Percentiles rank a stretch among this genome's conserved stretches.
Evolutionary conservation across 257 asterid genomes (phyloP).

Genomic region (Vinca minor): DNA sequence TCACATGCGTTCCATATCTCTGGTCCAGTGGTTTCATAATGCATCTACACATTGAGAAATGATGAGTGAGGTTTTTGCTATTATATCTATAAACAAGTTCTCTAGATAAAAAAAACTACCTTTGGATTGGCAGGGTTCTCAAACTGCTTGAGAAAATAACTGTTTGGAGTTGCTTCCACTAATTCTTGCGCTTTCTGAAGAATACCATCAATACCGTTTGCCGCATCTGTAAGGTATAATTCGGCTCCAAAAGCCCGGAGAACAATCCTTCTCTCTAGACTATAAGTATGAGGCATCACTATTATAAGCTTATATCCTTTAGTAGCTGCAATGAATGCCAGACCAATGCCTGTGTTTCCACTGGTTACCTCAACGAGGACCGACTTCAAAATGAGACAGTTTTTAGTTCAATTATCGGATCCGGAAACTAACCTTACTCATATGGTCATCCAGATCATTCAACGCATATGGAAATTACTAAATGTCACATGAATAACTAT

Average conservation of each 20-base stretch:
- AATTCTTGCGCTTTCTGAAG: slow-evolving; percentile 31
- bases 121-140: slow-evolving; percentile 43
- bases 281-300: slow-evolving; percentile 33
- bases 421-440: not conserved
- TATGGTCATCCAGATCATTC: not conserved
- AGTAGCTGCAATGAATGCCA: slow-evolving; percentile 36
- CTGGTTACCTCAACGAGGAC: slow-evolving; percentile 38
- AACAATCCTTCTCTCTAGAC: slow-evolving; percentile 38
- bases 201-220: slow-evolving; percentile 27
- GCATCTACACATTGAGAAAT: slow-evolving; percentile 22
- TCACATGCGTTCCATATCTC: slow-evolving; percentile 37
- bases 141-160: slow-evolving; percentile 31
- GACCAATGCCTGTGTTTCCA: slow-evolving; percentile 48
- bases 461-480: not conserved
- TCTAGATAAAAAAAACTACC: slow-evolving; percentile 18
- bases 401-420: not conserved
- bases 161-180: slow-evolving; percentile 27
- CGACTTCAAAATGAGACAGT: slow-evolving; percentile 23
- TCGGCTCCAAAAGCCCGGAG: slow-evolving; percentile 43
- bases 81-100: not conserved
- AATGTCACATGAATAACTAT: not conserved
- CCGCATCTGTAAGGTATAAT: slow-evolving; percentile 24
- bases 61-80: slow-evolving; percentile 4
- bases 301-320: slow-evolving; percentile 37
- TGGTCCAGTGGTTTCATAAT: slow-evolving; percentile 49